Conservation (phyloP, 345 rosid species). For the Alliaria petiolata region DNA sequence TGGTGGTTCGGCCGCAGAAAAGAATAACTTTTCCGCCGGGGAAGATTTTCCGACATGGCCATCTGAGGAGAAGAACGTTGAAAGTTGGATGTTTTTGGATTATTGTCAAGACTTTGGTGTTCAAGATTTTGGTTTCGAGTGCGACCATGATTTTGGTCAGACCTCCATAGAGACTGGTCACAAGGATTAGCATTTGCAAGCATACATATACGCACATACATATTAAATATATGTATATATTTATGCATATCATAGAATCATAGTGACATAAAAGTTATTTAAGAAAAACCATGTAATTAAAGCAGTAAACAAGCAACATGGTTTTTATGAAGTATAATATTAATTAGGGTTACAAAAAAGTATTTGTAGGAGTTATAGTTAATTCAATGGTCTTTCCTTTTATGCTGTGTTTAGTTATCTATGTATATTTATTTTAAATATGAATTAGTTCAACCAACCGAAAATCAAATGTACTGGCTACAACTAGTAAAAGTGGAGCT, state of each 20-base stretch:
- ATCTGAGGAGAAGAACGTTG: slow-evolving; percentile 16
- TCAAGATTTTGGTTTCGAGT: slow-evolving; percentile 63
- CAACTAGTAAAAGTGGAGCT: not conserved
- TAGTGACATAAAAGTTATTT: not conserved
- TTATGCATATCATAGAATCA: not conserved
- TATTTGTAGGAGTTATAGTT: not conserved
- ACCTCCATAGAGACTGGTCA: not conserved
- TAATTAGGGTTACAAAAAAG: not conserved
- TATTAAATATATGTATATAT: too few relatives aligned
- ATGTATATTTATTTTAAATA: too few relatives aligned
- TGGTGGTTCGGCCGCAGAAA: not conserved
- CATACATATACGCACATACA: too few relatives aligned
- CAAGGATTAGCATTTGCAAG: not conserved
- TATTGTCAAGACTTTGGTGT: slow-evolving; percentile 75
- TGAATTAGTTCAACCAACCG: not conserved
- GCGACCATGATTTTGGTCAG: slow-evolving; percentile 25
- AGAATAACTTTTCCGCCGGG: not conserved
- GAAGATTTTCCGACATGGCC: slow-evolving; percentile 16
- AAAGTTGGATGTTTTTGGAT: slow-evolving; percentile 17
- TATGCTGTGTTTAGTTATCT: not conserved
- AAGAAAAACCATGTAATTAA: too few relatives aligned
- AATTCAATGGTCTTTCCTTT: not conserved
- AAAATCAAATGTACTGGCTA: not conserved
- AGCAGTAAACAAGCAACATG: slow-evolving; percentile 13
- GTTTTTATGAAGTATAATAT: not conserved